Evolutionary conservation across 2,329 filamentous ascomycete species (phyloP), one percentile per base, ranked within the genome.

Genomic region (Ceratocystis albifundus): DNA sequence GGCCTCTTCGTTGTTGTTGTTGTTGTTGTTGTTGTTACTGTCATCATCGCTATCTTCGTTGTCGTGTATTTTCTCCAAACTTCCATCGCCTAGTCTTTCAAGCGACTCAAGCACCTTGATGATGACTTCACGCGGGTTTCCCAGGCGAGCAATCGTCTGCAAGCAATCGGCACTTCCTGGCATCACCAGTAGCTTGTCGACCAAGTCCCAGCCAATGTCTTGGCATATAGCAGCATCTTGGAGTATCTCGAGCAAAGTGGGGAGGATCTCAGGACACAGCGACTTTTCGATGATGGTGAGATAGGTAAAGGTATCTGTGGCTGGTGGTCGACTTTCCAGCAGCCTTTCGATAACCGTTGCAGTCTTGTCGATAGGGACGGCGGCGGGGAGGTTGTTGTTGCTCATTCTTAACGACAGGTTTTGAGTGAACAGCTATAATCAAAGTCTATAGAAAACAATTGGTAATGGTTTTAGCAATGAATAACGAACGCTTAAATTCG

Each of bases 151-250:
- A 64, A 93, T 85, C 36, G 86, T 88, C 72, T 87, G 83, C 17
- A 93, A 79, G 72, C 89, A 91, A 61, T 80, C 75, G 70, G 88
- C 85, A n/a, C 86, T 87, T 12, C 81, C 84, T 1, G 88, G 80
- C 4, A 90, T 76, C 45, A 84, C 80, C 28, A 91, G 79, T 3
- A 94, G 81, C 72, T 90, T 83, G 72, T 88, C 86, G 25, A 94
- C 86, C 64, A 93, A 77, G 73, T 94, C 89, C 89, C 89, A 94
- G 62, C 89, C 89, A 71, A 93, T 91, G 66, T 90, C 87, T 68
- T 82, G 83, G 2, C 88, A 89, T 66, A 92, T 78, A 67, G 82
- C 79, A 8, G 80, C 78, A 78, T 89, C 84, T 73, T 88, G 83
- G 20, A 90, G 79, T 45, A 89, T 83, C 25, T 86, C 80, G 70